Base-by-base conservation (phyloP, 108 stramenopile genomes). In the Fragilariopsis cylindrus region DNA sequence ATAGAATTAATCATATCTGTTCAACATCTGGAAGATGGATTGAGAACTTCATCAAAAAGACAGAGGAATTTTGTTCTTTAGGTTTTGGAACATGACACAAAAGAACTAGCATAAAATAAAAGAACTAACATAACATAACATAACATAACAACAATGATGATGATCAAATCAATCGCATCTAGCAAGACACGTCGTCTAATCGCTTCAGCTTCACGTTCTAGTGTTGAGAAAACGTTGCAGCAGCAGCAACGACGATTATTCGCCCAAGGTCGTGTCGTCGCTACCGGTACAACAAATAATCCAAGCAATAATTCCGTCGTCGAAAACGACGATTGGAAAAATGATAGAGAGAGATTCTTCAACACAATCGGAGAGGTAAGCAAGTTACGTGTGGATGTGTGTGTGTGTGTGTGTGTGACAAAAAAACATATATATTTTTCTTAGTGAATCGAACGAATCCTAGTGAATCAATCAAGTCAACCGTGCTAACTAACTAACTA, bases 161-260 rank as follows among this genome's bases (percentile, higher is more conserved):
- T 63, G 62, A 63, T 63, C 46, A 42, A 44, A 63, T 63, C 62
- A 4, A 63, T 63, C 42, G 42, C 9, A 7, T 43, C 7, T 63
- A 7, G 42, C 8, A 63, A 45, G 39, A n/a, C 41, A 13, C 62
- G 11, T 30, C 30, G 30, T 12, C 58, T 43, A n/a, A 30, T 11
- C 16, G 62, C 62, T 63, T 63, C 42, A n/a, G 42, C 9, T 13
- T 52, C 50, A 3, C 50, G 50, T 13, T 52, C 12, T 52, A 63
- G 12, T 11, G 4, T 11, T 44, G 40, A 43, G 5, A 43, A 2
- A 3, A 43, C 46, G 4, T 9, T 43, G 21, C 41, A 7, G 11
- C 30, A 48, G 5, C 6, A 43, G 11, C 68, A 54, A 54, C 68
- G 21, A 41, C 68, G 52, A 69, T 18, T 54, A 4, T 54, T 69